These are phyloP conservation scores for Coccomyxa subellipsoidea DNA, from an alignment of 163 green algal species.

Conservation along the genomic window DNA sequence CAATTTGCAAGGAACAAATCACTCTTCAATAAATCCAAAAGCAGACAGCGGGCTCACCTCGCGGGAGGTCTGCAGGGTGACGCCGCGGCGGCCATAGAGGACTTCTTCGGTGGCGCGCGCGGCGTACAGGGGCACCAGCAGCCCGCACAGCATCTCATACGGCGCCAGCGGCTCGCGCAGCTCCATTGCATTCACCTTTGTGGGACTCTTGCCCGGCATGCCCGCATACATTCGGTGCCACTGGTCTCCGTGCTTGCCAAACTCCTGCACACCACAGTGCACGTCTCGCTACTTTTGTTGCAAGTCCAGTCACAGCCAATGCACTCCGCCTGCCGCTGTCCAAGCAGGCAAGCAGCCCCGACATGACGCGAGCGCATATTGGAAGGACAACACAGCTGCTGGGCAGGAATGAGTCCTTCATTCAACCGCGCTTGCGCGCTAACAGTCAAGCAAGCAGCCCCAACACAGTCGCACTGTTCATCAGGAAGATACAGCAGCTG, in stretches of 20 bases:
- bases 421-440: no score
- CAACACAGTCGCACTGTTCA: no score
- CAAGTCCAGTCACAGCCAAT: no score
- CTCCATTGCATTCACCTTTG: constrained; percentile 36
- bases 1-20: neutral
- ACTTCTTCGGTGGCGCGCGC: constrained; percentile 61
- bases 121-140: constrained; percentile 78
- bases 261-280: no score
- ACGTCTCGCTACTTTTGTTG: no score
- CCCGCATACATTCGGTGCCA: constrained; percentile 37
- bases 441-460: no score
- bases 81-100: constrained; percentile 48
- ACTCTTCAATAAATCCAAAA: neutral
- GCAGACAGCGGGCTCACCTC: constrained; percentile 21
- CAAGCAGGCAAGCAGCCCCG: no score
- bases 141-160: constrained; percentile 43
- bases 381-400: no score
- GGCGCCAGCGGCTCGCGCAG: constrained; percentile 18
- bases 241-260: constrained; percentile 42
- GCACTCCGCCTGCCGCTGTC: no score
- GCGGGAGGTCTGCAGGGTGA: constrained; percentile 57
- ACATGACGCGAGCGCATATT: no score
- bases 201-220: neutral
- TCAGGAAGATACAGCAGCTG: no score
- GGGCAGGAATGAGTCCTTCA: no score